Evolutionary conservation across 306 rosid species (phyloP), one percentile per base, ranked within the genome.

Genomic region (Castanea sativa): DNA sequence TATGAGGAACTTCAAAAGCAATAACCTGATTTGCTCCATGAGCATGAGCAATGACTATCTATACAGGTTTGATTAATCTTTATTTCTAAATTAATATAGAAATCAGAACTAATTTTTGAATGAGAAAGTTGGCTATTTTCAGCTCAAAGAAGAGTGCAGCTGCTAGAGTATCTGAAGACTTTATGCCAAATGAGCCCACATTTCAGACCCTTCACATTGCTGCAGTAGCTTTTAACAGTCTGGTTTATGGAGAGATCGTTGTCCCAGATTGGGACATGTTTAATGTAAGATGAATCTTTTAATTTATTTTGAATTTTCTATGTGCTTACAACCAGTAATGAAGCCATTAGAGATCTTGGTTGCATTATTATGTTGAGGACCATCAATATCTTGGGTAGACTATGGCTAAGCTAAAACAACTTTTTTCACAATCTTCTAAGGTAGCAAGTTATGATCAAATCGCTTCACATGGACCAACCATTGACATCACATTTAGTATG

Each of bases 201-300:
- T 76, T 89, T 53, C 96, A 93, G 82, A 88, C 97, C 76, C 55
- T 93, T 58, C 97, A 88, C 58, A 43, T 93, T 76, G 94, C 94
- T 10, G 79, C 92, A 10, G 97, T 91, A 27, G 86, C 94, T n/a
- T 91, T 87, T 75, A 89, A 91, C 45, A 91, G 94, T 78, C 88
- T 91, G 83, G 85, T 91, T 27, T 76, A 89, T 10, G 92, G 96
- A 45, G 96, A 93, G 83, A 88, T 89, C 27, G 79, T 85, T 56
- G 92, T 88, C 67, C 91, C 94, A 32, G 94, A 91, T 76, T 91
- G 92, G 96, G 94, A 92, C 86, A 88, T 83, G 97, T 91, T 89
- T 76, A 87, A 86, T 29, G 97, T 92, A 82, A 85, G 83, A 77
- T 55, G 6, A 61, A 3, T 16, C 35, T 73, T 73, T 59, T 8